Evolutionary conservation across 257 asterid species (phyloP).

Genomic region (Salvia hispanica): DNA sequence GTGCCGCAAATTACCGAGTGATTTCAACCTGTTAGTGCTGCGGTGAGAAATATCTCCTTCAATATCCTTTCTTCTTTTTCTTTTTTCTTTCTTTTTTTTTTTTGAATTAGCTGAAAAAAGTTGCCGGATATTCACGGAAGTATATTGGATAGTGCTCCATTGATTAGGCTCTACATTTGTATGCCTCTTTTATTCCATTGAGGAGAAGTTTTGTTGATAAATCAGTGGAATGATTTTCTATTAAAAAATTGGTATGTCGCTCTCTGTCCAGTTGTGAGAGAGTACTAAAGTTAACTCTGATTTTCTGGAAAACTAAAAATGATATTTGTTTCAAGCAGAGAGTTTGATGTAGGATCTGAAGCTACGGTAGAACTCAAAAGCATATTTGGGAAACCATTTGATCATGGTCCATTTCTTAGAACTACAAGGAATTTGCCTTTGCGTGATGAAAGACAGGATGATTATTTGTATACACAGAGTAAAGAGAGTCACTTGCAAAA

Average conservation of each 20-base stretch:
- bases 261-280: neutral
- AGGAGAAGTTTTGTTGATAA: neutral
- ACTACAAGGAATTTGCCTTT: slow-evolving; percentile 25
- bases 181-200: neutral
- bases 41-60: slow-evolving; percentile 32
- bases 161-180: neutral
- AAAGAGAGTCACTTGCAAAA: slow-evolving; percentile 26
- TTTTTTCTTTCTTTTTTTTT: no score
- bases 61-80: no score
- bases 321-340: slow-evolving; percentile 31
- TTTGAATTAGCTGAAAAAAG: neutral
- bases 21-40: slow-evolving; percentile 39
- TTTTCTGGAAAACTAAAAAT: slow-evolving; percentile 14
- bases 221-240: slow-evolving; percentile 11
- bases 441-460: slow-evolving; percentile 33
- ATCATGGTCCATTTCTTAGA: slow-evolving; percentile 17
- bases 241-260: slow-evolving; percentile 1
- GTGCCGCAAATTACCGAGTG: slow-evolving; percentile 42
- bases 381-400: slow-evolving; percentile 22
- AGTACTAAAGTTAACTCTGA: neutral
- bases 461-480: slow-evolving; percentile 24
- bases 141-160: neutral
- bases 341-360: slow-evolving; percentile 37
- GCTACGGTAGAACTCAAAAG: slow-evolving; percentile 25
- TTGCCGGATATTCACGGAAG: neutral